These are phyloP conservation scores for Prunus campanulata DNA, from an alignment of 306 rosid species.

Conservation along the genomic window DNA sequence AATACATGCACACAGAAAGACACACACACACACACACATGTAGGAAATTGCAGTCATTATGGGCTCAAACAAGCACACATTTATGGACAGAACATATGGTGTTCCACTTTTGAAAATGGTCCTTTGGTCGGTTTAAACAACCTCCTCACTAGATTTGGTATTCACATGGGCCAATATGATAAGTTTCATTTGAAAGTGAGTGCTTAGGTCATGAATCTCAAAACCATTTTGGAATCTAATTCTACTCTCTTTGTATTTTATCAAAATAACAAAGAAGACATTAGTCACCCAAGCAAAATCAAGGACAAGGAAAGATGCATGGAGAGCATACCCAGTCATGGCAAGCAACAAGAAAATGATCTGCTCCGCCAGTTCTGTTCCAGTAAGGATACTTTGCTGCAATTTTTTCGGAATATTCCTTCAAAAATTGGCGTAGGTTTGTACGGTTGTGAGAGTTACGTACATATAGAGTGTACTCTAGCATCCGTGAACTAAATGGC, in stretches of 20 bases:
- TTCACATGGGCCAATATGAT: background rate
- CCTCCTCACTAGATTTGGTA: background rate
- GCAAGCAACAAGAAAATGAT: conserved; percentile 96
- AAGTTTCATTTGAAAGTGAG: background rate
- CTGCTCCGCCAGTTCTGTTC: conserved; percentile 88
- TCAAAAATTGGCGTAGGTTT: conserved; percentile 70
- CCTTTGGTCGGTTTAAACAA: background rate
- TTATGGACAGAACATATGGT: background rate
- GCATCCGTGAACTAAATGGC: conserved; percentile 89
- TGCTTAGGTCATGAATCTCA: background rate
- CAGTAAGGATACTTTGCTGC: conserved; percentile 72
- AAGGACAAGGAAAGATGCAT: conserved; percentile 11
- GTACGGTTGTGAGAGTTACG: conserved; percentile 91
- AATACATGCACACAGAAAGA: conserved; percentile 3
- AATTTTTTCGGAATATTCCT: conserved; percentile 67
- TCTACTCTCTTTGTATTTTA: background rate
- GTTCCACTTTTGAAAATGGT: background rate
- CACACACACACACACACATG: background rate
- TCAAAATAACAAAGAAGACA: background rate
- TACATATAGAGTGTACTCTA: conserved; percentile 65
- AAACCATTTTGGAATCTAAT: background rate
- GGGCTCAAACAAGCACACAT: background rate
- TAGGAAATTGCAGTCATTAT: background rate
- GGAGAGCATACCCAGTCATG: conserved; percentile 81
- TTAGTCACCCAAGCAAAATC: background rate